These are phyloP conservation scores for Barbarea vulgaris DNA, from an alignment of 345 rosid species.

Conservation along the genomic window DNA sequence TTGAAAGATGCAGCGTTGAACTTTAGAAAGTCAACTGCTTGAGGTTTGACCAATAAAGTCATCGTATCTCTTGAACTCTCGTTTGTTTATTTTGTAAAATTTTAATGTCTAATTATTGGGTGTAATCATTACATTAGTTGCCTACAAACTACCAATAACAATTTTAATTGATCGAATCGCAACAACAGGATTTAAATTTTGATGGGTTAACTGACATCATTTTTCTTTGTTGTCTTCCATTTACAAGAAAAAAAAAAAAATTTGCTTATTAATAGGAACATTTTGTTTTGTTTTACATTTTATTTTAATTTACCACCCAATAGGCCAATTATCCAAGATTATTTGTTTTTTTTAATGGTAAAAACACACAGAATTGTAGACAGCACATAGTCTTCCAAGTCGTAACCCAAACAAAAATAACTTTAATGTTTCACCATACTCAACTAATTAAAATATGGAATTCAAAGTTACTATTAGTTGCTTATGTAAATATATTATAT, in stretches of 20 bases:
- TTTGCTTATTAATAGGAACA: background rate
- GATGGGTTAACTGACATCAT: background rate
- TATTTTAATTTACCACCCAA: background rate
- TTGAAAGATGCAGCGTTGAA: conserved; percentile 11
- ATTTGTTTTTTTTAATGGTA: background rate
- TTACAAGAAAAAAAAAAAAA: background rate
- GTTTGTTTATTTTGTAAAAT: background rate
- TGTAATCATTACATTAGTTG: conserved; percentile 15
- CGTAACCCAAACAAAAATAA: background rate
- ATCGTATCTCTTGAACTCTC: background rate
- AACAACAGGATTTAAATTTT: background rate
- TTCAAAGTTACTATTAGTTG: background rate
- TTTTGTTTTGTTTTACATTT: background rate
- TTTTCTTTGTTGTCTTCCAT: background rate
- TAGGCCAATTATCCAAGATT: background rate
- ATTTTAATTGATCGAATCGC: background rate
- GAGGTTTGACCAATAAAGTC: conserved; percentile 22
- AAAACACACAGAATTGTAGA: background rate
- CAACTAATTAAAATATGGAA: background rate
- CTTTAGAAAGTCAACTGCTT: conserved; percentile 10
- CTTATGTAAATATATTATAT: background rate
- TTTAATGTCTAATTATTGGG: background rate
- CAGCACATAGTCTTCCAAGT: background rate
- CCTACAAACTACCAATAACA: conserved; percentile 1
- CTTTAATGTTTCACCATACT: background rate